Percentiles rank a stretch among this genome's conserved stretches.
phyloP scores from a whole-genome alignment of 805 yeast species.

The Cyberlindnera maclurae region DNA sequence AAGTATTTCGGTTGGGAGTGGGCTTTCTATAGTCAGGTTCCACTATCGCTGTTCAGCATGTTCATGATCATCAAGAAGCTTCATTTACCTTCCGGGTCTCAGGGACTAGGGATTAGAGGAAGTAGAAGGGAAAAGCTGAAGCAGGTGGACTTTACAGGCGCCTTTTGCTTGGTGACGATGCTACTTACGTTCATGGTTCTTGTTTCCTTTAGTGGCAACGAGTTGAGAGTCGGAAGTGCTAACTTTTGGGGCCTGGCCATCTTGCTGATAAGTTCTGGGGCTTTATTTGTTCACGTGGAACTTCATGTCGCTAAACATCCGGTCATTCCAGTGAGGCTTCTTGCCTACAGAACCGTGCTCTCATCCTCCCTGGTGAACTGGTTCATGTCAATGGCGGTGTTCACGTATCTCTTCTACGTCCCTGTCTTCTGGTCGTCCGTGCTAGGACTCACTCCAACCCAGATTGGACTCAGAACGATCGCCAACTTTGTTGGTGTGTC shows the following conservation, averaged over 20 bases:
- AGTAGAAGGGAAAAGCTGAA: conserved; percentile 38
- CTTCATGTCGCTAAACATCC: conserved; percentile 44
- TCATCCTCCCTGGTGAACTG: conserved; percentile 61
- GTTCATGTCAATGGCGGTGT: conserved; percentile 62
- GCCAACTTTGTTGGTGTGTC: conserved; percentile 65
- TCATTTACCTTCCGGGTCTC: conserved; percentile 39
- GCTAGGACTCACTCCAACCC: conserved; percentile 42
- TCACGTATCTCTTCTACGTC: conserved; percentile 55
- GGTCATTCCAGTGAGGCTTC: conserved; percentile 50
- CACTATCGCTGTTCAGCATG: conserved; percentile 39
- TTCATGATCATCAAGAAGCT: conserved; percentile 31
- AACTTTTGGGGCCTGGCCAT: conserved; percentile 31
- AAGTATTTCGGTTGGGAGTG: conserved; percentile 57
- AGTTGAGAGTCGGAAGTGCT: conserved; percentile 39
- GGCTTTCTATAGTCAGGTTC: conserved; percentile 48
- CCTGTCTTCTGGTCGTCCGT: conserved; percentile 64
- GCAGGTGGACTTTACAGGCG: conserved; percentile 63
- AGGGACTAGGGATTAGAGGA: conserved; percentile 46
- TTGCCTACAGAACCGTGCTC: conserved; percentile 50
- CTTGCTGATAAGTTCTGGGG: conserved; percentile 27
- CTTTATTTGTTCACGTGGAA: conserved; percentile 39
- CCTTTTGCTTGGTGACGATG: conserved; percentile 48
- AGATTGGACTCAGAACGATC: conserved; percentile 47
- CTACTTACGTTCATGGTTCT: conserved; percentile 55
- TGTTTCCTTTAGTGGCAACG: conserved; percentile 60